Evolutionary conservation across 352 stramenopile species (phyloP), one percentile per base, ranked within the genome.

Genomic region (Elongisporangium undulatum): DNA sequence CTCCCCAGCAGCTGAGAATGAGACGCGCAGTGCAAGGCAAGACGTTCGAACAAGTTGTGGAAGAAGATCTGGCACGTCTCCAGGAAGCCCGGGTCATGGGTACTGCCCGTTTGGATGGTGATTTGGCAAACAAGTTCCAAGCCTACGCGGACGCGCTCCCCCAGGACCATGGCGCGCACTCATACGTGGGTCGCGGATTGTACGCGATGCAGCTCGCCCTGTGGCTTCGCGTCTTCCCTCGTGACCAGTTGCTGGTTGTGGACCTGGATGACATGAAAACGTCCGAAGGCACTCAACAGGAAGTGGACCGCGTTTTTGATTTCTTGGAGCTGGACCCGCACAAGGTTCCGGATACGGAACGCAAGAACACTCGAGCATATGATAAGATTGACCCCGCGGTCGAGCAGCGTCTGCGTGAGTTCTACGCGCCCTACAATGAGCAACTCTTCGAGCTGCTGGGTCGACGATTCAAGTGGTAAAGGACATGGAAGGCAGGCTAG

Each of bases 191-290:
- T 9, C 79, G 95, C 26, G 95, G 95, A 0, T 68, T 98, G 51
- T 98, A 98, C 71, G 92, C 85, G 22, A 63, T 98, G 24, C 92
- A 98, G 68, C 71, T 98, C 54, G 68, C 83, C 55, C 74, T 90
- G 29, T 98, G 95, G 95, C 78, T 98, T 26, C 61, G 76, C n/a
- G 85, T 88, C 9, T 98, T 97, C 67, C 69, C 72, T 1, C 71
- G 67, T 24, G 75, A 97, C 22, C 82, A 94, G 48, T 77, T 98
- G 41, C 75, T 97, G 20, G 67, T 97, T 1, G 49, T 98, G 23
- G 87, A 86, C 58, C 63, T 98, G 52, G 92, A 98, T 67, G 82
- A 94, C 53, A 89, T 97, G 71, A 77, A 72, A 63, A 87, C 72
- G 13, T 23, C 56, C 7, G 67, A 70, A 13, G 62, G 64, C 49